Evolutionary conservation across 2,329 filamentous ascomycete genomes (phyloP), one percentile per base, ranked within the genome.

Genomic region (Aspergillus fumigatiaffinis): DNA sequence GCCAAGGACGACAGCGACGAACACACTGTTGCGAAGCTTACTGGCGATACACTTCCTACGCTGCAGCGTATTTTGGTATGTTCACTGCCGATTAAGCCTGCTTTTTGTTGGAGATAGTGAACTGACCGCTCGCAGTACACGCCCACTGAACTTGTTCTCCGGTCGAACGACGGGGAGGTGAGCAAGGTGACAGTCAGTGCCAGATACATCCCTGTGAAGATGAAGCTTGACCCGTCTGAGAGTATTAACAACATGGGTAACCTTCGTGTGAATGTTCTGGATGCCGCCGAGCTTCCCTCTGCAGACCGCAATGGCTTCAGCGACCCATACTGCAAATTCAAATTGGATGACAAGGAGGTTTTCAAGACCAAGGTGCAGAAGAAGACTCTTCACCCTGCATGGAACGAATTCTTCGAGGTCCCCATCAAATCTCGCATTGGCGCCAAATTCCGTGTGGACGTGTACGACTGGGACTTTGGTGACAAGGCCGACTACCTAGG

Each of bases 201-300:
- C 69, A 96, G 96, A 75, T 99, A 96, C 72, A 87, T 99, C 25
- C 94, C 94, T 0, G 87, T 97, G 59, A 87, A 90, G 78, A 99
- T 99, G 94, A 81, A 87, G 56, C 88, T 99, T 51, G 92, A 99
- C 68, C 90, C 94, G 0, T 91, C 87, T 67, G 94, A 99, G 76
- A 97, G 92, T 69, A 96, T 99, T 81, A 97, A 97, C 84, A 99
- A 99, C 76, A 96, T 96, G 86, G 94, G 94, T 58, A 92, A 87
- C 57, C 86, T 99, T 23, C 90, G 92, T 21, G 91, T 99, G n/a
- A 92, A 97, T 68, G 84, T 99, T 20, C 79, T 97, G 41, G 92
- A 96, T 73, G 94, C 88, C 20, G 79, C 84, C 8, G 88, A 96
- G 58, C 84, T 99, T n/a, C 94, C 94, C 7, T 87, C 94, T 1